These are phyloP conservation scores for Capsicum pubescens DNA, from an alignment of 257 asterid species.

Conservation along the genomic window DNA sequence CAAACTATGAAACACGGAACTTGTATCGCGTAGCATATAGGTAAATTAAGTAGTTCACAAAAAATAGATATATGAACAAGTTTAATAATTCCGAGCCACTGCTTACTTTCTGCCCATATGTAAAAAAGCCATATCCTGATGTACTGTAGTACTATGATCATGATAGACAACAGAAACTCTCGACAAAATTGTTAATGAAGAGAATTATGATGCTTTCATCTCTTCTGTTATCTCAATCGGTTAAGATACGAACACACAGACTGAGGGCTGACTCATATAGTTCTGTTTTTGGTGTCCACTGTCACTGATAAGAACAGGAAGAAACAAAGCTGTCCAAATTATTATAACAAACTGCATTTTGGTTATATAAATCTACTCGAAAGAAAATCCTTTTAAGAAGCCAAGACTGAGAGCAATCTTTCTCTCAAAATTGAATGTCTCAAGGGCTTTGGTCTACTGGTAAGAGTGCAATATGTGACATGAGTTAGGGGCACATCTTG, in stretches of 20 bases:
- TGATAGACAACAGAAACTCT: neutral
- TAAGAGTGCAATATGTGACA: neutral
- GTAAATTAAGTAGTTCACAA: neutral
- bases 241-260: neutral
- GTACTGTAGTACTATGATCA: neutral
- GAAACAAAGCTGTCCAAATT: constrained; percentile 11
- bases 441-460: neutral
- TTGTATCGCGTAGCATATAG: neutral
- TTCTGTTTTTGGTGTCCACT: neutral
- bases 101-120: neutral
- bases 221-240: neutral
- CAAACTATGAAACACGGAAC: neutral
- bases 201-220: neutral
- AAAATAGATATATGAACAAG: neutral
- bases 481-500: neutral
- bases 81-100: neutral
- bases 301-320: neutral
- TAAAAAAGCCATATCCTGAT: neutral
- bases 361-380: neutral
- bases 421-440: constrained; percentile 1
- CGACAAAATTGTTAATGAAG: neutral
- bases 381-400: neutral
- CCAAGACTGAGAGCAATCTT: neutral
- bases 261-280: neutral
- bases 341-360: neutral